Evolutionary conservation across 2,329 filamentous ascomycete genomes (phyloP).

Genomic region (Penicillium sp.): DNA sequence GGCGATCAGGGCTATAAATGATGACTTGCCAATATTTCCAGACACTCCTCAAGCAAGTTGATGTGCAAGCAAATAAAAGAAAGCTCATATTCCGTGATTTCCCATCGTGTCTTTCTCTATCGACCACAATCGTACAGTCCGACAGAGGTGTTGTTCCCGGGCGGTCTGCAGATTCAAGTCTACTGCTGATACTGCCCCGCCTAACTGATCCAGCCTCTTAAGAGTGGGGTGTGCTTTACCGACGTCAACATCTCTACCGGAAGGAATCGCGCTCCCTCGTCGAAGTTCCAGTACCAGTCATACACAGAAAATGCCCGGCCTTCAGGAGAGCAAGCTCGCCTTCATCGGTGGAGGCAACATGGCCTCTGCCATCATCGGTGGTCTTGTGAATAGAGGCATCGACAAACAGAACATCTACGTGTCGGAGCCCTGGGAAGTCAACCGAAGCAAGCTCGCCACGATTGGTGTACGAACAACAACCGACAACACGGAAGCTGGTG

Average conservation of each 20-base stretch:
- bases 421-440: constrained; percentile 33
- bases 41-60: no score
- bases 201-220: not conserved
- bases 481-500: constrained; percentile 23
- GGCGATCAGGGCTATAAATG: no score
- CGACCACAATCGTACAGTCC: no score
- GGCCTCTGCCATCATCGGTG: constrained; percentile 33
- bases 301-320: constrained; percentile 19
- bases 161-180: not conserved
- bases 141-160: not conserved
- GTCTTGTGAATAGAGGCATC: constrained; percentile 26
- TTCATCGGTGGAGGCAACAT: constrained; percentile 36
- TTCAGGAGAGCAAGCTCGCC: constrained; percentile 30
- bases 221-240: constrained; percentile 8
- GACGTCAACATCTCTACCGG: constrained; percentile 1
- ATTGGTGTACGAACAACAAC: constrained; percentile 28
- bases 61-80: no score
- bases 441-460: constrained; percentile 29
- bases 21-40: no score
- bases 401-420: constrained; percentile 28
- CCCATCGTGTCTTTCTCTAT: no score
- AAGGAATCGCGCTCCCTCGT: not conserved
- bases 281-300: not conserved
- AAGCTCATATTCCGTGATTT: no score
- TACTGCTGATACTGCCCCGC: constrained; percentile 7